These are phyloP conservation scores for Ceratopteris richardii DNA, from an alignment of 75 land plant genomes.

Conservation along the genomic window DNA sequence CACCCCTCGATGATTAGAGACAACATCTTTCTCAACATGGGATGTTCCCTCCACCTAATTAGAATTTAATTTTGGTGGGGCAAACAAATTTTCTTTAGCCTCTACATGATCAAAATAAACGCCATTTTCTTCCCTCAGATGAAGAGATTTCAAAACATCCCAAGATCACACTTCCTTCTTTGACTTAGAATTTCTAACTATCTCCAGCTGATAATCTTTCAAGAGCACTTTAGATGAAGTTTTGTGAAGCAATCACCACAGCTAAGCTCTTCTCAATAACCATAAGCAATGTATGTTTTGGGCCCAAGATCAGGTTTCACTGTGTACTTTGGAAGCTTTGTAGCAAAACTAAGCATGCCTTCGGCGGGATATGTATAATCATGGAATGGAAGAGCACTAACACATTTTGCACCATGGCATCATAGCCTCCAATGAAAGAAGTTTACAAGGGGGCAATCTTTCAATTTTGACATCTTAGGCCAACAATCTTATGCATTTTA, in stretches of 20 bases:
- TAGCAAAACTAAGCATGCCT: constrained; percentile 75
- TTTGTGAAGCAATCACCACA: constrained; percentile 93
- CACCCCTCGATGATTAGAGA: no score
- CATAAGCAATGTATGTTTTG: constrained; percentile 90
- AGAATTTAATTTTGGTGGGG: no score
- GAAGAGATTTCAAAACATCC: no score
- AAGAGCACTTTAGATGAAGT: constrained; percentile 50
- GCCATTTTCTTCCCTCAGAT: no score
- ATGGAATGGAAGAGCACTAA: constrained; percentile 63
- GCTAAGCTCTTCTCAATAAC: constrained; percentile 64
- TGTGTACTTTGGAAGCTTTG: constrained; percentile 42
- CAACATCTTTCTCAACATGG: no score
- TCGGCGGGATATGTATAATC: constrained; percentile 72
- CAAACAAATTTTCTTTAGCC: no score
- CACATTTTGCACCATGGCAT: constrained; percentile 75
- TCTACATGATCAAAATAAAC: no score
- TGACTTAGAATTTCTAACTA: not conserved
- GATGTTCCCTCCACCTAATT: no score
- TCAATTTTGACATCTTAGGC: constrained; percentile 86
- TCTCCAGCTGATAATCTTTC: constrained; percentile 11
- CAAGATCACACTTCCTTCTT: no score
- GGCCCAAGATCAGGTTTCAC: constrained; percentile 84
- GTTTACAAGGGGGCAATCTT: constrained; percentile 85
- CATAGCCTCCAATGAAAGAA: constrained; percentile 75
- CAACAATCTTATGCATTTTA: constrained; percentile 42